These are phyloP conservation scores for Hypoxylon sp. DNA, from an alignment of 2,329 filamentous ascomycete species.

Conservation along the genomic window DNA sequence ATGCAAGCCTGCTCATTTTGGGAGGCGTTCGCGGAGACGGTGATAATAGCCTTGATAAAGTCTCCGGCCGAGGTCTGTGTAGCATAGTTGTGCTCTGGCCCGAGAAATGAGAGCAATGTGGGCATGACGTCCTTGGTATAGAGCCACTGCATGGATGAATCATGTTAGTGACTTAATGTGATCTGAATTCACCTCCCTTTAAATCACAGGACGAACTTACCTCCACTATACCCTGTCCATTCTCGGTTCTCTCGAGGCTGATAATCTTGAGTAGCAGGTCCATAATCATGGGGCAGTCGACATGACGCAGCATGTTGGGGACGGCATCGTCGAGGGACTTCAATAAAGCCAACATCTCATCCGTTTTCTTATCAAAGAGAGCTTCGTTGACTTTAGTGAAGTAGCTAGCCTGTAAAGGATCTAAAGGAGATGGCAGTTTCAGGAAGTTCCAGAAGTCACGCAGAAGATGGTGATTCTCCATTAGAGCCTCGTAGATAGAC, in stretches of 20 bases:
- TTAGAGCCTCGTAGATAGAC: constrained; percentile 93
- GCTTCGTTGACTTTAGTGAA: constrained; percentile 99
- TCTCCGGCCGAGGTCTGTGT: constrained; percentile 97
- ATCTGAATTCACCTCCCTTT: neutral
- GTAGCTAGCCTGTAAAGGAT: constrained; percentile 94
- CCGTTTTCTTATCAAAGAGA: constrained; percentile 97
- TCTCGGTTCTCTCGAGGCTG: constrained; percentile 92
- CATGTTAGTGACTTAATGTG: constrained; percentile 41
- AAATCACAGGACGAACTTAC: constrained; percentile 64
- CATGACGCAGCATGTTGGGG: constrained; percentile 88
- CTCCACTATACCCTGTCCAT: constrained; percentile 93
- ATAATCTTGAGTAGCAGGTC: constrained; percentile 97
- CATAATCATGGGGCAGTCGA: constrained; percentile 99
- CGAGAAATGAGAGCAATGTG: constrained; percentile 86
- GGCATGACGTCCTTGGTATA: constrained; percentile 91
- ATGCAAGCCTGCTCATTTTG: constrained; percentile 99
- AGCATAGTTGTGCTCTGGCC: constrained; percentile 85
- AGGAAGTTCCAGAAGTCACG: constrained; percentile 93
- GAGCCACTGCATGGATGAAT: constrained; percentile 76
- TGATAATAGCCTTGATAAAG: constrained; percentile 98
- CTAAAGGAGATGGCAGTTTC: constrained; percentile 84
- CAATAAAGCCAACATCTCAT: constrained; percentile 94
- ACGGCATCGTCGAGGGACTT: constrained; percentile 87
- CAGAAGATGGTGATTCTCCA: constrained; percentile 85
- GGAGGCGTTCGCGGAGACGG: constrained; percentile 97